Evolutionary conservation across 1,139 yeast species (phyloP).

Genomic region (Candida freyschussii): DNA sequence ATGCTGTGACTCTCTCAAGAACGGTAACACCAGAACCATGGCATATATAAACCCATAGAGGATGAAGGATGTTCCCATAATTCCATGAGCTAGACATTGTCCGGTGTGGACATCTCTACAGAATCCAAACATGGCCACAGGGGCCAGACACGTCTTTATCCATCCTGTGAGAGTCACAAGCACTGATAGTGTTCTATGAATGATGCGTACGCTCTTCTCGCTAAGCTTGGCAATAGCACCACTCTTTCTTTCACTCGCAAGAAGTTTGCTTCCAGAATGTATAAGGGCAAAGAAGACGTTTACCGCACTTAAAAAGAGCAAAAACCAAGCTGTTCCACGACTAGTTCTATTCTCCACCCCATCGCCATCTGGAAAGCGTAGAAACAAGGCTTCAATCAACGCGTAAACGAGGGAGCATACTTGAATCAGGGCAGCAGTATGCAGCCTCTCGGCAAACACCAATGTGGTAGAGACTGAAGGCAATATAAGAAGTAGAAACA

Average conservation of each 20-base stretch:
- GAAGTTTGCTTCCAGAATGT: slow-evolving; percentile 47
- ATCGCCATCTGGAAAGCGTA: slow-evolving; percentile 57
- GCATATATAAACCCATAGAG: slow-evolving; percentile 69
- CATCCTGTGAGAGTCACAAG: slow-evolving; percentile 48
- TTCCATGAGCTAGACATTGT: slow-evolving; percentile 94
- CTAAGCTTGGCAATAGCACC: slow-evolving; percentile 28
- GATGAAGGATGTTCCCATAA: slow-evolving; percentile 89
- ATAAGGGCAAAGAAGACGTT: slow-evolving; percentile 51
- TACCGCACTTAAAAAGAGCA: slow-evolving; percentile 41
- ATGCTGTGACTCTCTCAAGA: slow-evolving; percentile 47
- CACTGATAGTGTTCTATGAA: slow-evolving; percentile 46
- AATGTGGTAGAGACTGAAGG: slow-evolving; percentile 54
- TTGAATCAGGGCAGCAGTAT: slow-evolving; percentile 45
- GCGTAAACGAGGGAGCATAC: slow-evolving; percentile 45
- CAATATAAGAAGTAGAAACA: slow-evolving; percentile 41
- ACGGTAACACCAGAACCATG: slow-evolving; percentile 63
- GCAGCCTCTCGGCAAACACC: slow-evolving; percentile 48
- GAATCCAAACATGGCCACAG: slow-evolving; percentile 81
- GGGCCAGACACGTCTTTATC: slow-evolving; percentile 75
- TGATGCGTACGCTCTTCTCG: slow-evolving; percentile 27
- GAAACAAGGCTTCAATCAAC: slow-evolving; percentile 48
- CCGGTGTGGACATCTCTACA: slow-evolving; percentile 74
- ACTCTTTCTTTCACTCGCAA: slow-evolving; percentile 28
- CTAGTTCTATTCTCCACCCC: slow-evolving; percentile 65
- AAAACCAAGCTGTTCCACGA: slow-evolving; percentile 60